Base-by-base conservation (phyloP, 2,329 filamentous ascomycete species). In the Ophiostoma sp. region DNA sequence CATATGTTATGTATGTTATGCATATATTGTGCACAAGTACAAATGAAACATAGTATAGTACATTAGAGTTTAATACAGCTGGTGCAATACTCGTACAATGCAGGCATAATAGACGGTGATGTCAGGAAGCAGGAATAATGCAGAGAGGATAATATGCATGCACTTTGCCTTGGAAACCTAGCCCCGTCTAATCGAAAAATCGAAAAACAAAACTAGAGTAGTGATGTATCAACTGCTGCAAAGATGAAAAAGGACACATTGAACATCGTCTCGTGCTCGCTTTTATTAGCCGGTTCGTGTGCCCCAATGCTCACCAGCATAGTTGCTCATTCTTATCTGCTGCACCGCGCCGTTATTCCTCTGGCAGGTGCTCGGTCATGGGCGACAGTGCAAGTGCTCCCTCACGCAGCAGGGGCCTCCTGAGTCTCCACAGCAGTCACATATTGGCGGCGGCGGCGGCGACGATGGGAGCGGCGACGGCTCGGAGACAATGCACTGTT, bases 361-460 rank as follows among this genome's bases (percentile, higher is more conserved):
- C 27, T 27, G 27, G 27, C 27, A 27, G 27, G 27, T 27, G 27
- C 27, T 27, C 1, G 27, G 27, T 2, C 27, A 27, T 27, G 27
- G 27, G 27, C 27, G 27, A 18, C 16, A n/a, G 9, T 58, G 27
- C 27, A 63, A 41, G 58, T 14, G 36, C 55, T 18, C 58, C 3
- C 5, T 63, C 38, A 63, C 40, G 12, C 40, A 16, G 38, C 40
- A 42, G 3, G 2, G 2, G 60, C 16, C 16, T 18, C 60, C 18
- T 63, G 60, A n/a, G 16, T 63, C 40, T 63, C 60, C 38, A 18
- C 7, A n/a, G 40, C 60, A 18, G 60, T 63, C 40, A 42, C 12
- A 11, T 44, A 63, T 16, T 63, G 60, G 16, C 60, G 60, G 16
- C 40, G 60, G 60, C 38, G 58, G 58, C 40, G 60, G 40, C 60